phyloP scores from a whole-genome alignment of 2,329 filamentous ascomycete genomes.

The Emydomyces testavorans region DNA sequence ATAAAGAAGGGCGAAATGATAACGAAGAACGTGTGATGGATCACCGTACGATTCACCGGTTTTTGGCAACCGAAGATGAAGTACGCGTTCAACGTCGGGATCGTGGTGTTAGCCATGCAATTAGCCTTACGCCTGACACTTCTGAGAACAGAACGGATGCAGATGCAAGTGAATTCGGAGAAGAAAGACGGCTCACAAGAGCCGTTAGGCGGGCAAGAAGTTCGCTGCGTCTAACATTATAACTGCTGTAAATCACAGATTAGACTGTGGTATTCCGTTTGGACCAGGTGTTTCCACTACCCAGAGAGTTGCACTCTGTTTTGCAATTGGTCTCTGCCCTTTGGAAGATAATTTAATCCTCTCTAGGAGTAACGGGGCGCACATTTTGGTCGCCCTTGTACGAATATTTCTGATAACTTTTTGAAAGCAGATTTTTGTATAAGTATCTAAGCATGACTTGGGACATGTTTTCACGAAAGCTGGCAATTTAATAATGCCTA shows the following conservation, averaged over 20 bases:
- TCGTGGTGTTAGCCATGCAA: slow-evolving; percentile 24
- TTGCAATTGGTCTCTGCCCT: not conserved
- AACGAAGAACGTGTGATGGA: slow-evolving; percentile 60
- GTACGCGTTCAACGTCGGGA: slow-evolving; percentile 28
- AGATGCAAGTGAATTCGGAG: slow-evolving; percentile 27
- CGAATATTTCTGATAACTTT: not conserved
- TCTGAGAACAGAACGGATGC: slow-evolving; percentile 32
- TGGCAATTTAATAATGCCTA: not conserved
- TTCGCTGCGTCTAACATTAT: slow-evolving; percentile 5
- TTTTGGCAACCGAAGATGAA: slow-evolving; percentile 62
- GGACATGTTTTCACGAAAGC: not conserved
- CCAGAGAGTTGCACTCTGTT: not conserved
- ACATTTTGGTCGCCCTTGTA: not conserved
- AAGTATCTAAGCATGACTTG: not conserved
- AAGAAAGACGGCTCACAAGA: slow-evolving; percentile 28
- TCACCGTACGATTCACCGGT: slow-evolving; percentile 77
- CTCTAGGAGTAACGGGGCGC: no score
- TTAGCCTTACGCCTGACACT: slow-evolving; percentile 29
- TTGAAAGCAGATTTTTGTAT: not conserved
- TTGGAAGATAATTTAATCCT: no score
- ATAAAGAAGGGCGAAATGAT: slow-evolving; percentile 63
- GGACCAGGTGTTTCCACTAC: not conserved
- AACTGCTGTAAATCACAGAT: not conserved
- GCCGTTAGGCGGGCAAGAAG: slow-evolving; percentile 23
- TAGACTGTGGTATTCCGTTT: not conserved